Evolutionary conservation across 495 filamentous ascomycete species (phyloP), one percentile per base, ranked within the genome.

Genomic region (Neurospora sp.): DNA sequence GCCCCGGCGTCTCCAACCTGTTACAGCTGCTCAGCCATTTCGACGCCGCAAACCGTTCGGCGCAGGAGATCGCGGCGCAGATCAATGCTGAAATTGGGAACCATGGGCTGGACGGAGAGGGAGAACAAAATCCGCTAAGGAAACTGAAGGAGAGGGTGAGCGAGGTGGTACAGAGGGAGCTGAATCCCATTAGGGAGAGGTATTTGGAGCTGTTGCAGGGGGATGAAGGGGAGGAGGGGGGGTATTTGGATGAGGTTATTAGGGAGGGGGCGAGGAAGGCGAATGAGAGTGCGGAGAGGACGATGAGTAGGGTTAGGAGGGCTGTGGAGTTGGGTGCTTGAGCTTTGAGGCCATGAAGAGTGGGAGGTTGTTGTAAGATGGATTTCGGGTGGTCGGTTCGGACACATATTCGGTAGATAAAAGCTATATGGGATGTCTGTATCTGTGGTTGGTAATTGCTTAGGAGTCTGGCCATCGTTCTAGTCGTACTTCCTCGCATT

Each of bases 1-100:
- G 96, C 42, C 94, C 95, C 0, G 96, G 94, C 2, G 90, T 99
- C 0, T 89, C 94, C 20, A 99, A 98, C 80, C 83, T 99, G 18
- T 80, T 99, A 22, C 87, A 92, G 68, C 86, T 99, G 41, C 82
- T 93, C 27, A 87, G 88, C 44, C 88, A 93, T 73, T 87, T 93
- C 70, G 86, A 90, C 71, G 69, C 71, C 61, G 74, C 75, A 47
- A 83, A 78, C 35, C 81, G 78, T 39, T 80, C 81, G 40, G 86
- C 86, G 27, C 80, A 84, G 20, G 83, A 88, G 39, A 77, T 97
- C n/a, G 92, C 87, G 1, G 72, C 74, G 37, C 83, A 86, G 44
- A 86, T 86, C 3, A 65, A 65, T 37, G 53, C 12, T 3, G 27
- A 65, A 14, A 7, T 65, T 31, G 6, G 53, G 6, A 18, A 35